phyloP scores from a whole-genome alignment of 768 basidiomycete species.

The Royoungia palumana region DNA sequence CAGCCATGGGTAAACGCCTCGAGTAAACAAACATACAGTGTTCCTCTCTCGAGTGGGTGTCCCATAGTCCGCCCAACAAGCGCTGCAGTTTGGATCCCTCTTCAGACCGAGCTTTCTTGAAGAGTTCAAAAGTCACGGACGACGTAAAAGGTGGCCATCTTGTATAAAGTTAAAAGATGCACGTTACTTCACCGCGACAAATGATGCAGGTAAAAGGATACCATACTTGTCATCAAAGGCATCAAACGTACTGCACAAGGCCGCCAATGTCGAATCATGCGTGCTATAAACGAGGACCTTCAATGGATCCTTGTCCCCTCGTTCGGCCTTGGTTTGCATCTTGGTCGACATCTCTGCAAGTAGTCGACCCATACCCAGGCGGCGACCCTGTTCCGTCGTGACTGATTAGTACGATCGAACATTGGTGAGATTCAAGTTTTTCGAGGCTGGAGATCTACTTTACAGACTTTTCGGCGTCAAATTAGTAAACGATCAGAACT shows the following conservation, averaged over 20 bases:
- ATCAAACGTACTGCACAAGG: constrained; percentile 59
- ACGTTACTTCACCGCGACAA: too few relatives aligned
- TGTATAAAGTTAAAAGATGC: too few relatives aligned
- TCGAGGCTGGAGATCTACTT: constrained; percentile 1
- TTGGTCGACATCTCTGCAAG: constrained; percentile 60
- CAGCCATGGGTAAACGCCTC: too few relatives aligned
- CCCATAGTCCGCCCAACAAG: constrained; percentile 38
- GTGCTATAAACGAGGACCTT: constrained; percentile 69
- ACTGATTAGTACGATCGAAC: constrained; percentile 40
- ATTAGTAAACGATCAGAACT: neutral
- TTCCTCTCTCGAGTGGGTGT: constrained; percentile 30
- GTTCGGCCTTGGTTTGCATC: constrained; percentile 56
- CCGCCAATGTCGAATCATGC: constrained; percentile 72
- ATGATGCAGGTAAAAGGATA: too few relatives aligned
- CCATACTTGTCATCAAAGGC: constrained; percentile 66
- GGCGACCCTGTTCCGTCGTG: constrained; percentile 68
- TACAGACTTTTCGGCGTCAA: constrained; percentile 20
- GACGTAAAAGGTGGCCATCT: too few relatives aligned
- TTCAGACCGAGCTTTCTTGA: neutral
- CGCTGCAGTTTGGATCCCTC: neutral
- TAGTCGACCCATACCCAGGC: constrained; percentile 74
- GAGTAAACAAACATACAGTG: constrained; percentile 37
- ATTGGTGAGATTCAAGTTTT: neutral
- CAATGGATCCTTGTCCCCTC: constrained; percentile 45
- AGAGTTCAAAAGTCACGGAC: too few relatives aligned